Conservation (phyloP, 768 basidiomycete genomes). For the Podaxis carcinomalis region DNA sequence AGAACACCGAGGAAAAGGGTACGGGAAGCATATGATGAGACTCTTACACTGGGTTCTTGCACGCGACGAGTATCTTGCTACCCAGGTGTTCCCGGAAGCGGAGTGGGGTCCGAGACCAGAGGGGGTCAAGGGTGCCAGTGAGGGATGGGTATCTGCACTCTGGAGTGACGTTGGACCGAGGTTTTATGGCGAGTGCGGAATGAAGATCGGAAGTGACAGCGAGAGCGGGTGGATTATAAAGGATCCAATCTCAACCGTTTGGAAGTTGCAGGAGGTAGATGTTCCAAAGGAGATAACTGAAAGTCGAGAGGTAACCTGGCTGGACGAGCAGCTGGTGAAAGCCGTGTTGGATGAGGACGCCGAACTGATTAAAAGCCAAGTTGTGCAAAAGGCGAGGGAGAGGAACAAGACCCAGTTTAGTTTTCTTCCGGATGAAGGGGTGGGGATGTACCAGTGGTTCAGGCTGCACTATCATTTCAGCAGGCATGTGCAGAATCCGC, state of each 20-base stretch:
- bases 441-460: conserved; percentile 23
- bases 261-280: conserved; percentile 22
- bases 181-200: conserved; percentile 21
- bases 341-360: conserved; percentile 36
- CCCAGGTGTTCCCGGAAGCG: conserved; percentile 15
- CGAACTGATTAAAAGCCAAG: conserved; percentile 28
- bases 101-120: conserved; percentile 24
- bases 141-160: conserved; percentile 21
- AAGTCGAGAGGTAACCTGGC: conserved; percentile 18
- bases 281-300: background rate
- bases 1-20: conserved; percentile 47
- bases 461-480: conserved; percentile 19
- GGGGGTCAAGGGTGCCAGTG: conserved; percentile 12
- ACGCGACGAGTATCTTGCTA: conserved; percentile 14
- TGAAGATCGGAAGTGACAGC: conserved; percentile 9
- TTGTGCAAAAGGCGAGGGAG: conserved; percentile 15
- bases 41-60: conserved; percentile 45
- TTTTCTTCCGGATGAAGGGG: conserved; percentile 23
- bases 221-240: conserved; percentile 38
- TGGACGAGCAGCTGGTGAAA: conserved; percentile 27
- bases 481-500: conserved; percentile 13
- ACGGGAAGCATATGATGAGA: conserved; percentile 60
- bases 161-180: conserved; percentile 24
- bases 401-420: conserved; percentile 13
- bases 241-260: conserved; percentile 31